Percentiles rank a stretch among this genome's conserved stretches.
phyloP scores from a whole-genome alignment of 345 rosid species.

The Acer yangbiense region DNA sequence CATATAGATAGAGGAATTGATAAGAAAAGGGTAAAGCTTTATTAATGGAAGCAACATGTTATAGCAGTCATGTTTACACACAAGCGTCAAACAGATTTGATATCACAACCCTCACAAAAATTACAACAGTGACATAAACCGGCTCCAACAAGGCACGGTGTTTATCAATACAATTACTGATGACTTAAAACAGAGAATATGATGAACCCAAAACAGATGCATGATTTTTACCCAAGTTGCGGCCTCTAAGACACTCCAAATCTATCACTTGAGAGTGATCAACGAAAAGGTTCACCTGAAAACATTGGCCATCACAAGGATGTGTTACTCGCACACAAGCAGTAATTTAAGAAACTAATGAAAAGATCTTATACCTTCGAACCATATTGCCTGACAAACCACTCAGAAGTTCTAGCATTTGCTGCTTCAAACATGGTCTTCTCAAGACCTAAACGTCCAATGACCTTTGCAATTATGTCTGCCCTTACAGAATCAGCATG shows the following conservation, averaged over 20 bases:
- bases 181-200: constrained; percentile 40
- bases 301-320: neutral
- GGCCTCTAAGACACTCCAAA: constrained; percentile 82
- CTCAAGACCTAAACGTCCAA: constrained; percentile 86
- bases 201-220: constrained; percentile 57
- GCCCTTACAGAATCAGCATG: constrained; percentile 67
- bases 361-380: constrained; percentile 53
- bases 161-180: neutral
- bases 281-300: constrained; percentile 88
- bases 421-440: constrained; percentile 96
- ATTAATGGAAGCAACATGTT: neutral
- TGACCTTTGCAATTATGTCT: constrained; percentile 75
- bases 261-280: constrained; percentile 91
- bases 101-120: neutral
- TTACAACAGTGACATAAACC: neutral
- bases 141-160: neutral
- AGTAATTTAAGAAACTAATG: constrained; percentile 9
- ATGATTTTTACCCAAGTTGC: constrained; percentile 58
- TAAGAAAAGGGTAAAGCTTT: neutral
- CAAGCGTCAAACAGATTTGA: neutral
- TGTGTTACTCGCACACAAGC: constrained; percentile 9
- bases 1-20: neutral
- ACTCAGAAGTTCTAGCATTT: constrained; percentile 65
- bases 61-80: neutral
- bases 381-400: constrained; percentile 82